Evolutionary conservation across 1,284 basidiomycete genomes (phyloP).

Genomic region (Earliella scabrosa): DNA sequence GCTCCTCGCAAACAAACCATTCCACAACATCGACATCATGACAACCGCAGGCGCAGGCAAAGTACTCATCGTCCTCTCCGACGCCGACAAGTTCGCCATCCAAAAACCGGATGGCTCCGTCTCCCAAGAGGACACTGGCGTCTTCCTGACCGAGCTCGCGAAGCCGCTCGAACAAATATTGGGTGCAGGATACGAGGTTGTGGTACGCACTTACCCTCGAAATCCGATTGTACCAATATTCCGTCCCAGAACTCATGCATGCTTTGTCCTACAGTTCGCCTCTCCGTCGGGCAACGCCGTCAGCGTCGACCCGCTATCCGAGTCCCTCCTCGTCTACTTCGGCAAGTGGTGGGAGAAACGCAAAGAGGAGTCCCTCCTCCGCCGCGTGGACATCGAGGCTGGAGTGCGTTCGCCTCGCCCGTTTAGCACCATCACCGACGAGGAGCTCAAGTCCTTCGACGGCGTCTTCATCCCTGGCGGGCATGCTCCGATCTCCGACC

Average conservation of each 20-base stretch:
- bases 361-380: constrained; percentile 27
- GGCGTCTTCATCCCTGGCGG: constrained; percentile 35
- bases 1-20: too few species aligned
- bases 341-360: constrained; percentile 30
- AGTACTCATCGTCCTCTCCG: constrained; percentile 36
- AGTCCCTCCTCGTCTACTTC: constrained; percentile 29
- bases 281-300: constrained; percentile 25
- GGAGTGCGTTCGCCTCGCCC: constrained; percentile 29
- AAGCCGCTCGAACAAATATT: constrained; percentile 30
- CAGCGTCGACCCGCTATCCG: constrained; percentile 28
- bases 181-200: constrained; percentile 30
- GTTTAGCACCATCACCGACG: constrained; percentile 29
- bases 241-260: not conserved
- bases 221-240: not conserved
- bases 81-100: constrained; percentile 29
- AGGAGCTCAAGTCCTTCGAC: constrained; percentile 27
- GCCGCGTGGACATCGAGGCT: constrained; percentile 25
- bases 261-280: constrained; percentile 22
- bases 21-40: too few species aligned
- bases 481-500: constrained; percentile 32
- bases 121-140: constrained; percentile 28
- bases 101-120: constrained; percentile 28
- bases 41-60: constrained; percentile 18
- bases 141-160: constrained; percentile 34
- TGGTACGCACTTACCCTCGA: constrained; percentile 19